Base-by-base conservation (phyloP, 2,329 filamentous ascomycete genomes). In the Colletotrichum sp. region DNA sequence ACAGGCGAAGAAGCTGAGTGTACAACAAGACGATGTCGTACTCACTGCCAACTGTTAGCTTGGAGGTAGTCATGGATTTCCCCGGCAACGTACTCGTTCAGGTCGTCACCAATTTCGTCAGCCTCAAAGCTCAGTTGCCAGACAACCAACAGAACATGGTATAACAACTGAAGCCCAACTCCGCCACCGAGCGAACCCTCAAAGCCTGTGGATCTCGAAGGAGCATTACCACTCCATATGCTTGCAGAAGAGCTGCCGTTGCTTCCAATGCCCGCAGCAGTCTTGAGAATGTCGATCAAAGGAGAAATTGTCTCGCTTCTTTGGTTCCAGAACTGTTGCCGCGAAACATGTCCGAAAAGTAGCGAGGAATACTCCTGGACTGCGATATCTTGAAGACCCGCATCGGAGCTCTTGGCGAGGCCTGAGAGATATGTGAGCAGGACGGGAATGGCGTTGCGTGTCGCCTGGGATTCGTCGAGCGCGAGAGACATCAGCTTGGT, bases 51-150 rank as follows among this genome's bases (percentile, higher is more conserved):
- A 4, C 13, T 6, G 68, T 74, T 25, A 27, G 60, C 65, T 30
- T 22, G 27, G 18, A 34, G 22, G 13, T 28, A 22, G 43, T 16
- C 12, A n/a, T 28, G 32, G n/a, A 34, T 58, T 58, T 13, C 27
- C 34, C 13, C 22, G 32, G 36, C 9, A 16, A 86, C 93, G 81
- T 89, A 97, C 95, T 96, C 93, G 85, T 98, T 95, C 74, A 99
- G 88, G 56, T 96, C 96, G 76, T 93, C 90, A 48, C 92, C 92
- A 81, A 93, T 89, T 3, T 88, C 86, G 75, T 94, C 93, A 15
- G 95, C 95, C 83, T 98, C 97, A 79, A 99, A 99, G 82, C 96
- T 98, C 79, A 99, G 89, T 87, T 98, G 96, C 97, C 97, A 99
- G 74, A 99, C 88, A 15, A 98, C 96, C 66, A 99, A 89, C 27